phyloP scores from a whole-genome alignment of 768 basidiomycete species.

The Ramaria sp. region DNA sequence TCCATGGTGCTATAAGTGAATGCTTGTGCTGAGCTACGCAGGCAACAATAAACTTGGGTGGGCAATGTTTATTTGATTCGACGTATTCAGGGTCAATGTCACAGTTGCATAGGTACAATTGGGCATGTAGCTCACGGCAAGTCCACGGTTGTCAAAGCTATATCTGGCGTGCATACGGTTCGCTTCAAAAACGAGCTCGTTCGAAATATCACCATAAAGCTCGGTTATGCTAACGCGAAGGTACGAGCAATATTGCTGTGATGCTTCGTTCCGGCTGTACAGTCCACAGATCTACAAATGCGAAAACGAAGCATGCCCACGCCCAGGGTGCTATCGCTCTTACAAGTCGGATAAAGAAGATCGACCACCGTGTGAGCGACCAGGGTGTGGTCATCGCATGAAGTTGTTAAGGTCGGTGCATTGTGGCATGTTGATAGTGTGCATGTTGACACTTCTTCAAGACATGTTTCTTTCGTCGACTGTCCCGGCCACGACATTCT shows the following conservation, averaged over 20 bases:
- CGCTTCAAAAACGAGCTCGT: slow-evolving; percentile 99
- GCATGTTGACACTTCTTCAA: slow-evolving; percentile 6
- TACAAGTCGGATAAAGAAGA: slow-evolving; percentile 94
- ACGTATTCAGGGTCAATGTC: background rate
- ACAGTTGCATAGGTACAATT: slow-evolving; percentile 63
- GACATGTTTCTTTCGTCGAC: slow-evolving; percentile 97
- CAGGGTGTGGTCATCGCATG: slow-evolving; percentile 85
- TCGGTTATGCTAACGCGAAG: slow-evolving; percentile 98
- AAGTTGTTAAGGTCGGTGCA: slow-evolving; percentile 60
- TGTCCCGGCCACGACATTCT: slow-evolving; percentile 98
- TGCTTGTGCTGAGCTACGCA: slow-evolving; percentile 21
- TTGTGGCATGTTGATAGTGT: background rate
- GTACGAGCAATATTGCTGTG: slow-evolving; percentile 31
- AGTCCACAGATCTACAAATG: slow-evolving; percentile 87
- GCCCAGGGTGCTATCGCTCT: slow-evolving; percentile 90
- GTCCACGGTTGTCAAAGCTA: slow-evolving; percentile 95
- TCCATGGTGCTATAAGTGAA: background rate
- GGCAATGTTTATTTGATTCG: slow-evolving; percentile 1
- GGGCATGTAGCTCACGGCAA: slow-evolving; percentile 98
- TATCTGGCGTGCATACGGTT: slow-evolving; percentile 96
- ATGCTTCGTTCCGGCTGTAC: background rate
- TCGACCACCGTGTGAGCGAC: slow-evolving; percentile 84
- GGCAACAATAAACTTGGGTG: slow-evolving; percentile 94
- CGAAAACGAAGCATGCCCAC: slow-evolving; percentile 83
- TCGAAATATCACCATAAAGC: slow-evolving; percentile 97